phyloP scores from a whole-genome alignment of 495 filamentous ascomycete species.

The Gamarada debralockiae region DNA sequence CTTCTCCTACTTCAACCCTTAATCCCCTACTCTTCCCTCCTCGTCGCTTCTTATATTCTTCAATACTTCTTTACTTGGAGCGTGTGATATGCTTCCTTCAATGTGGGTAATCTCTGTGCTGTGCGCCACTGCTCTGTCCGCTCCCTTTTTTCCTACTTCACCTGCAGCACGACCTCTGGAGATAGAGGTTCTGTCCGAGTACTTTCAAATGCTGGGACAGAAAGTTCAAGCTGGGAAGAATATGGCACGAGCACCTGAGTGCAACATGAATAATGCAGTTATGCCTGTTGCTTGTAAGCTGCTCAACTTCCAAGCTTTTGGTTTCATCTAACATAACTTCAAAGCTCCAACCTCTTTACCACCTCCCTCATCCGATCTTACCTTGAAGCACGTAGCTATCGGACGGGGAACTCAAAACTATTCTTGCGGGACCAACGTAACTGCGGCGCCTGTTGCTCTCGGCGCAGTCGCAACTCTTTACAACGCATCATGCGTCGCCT shows the following conservation, averaged over 20 bases:
- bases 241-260: constrained; percentile 36
- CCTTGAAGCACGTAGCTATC: constrained; percentile 71
- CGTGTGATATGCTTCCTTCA: constrained; percentile 38
- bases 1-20: no score
- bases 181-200: constrained; percentile 41
- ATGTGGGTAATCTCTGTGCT: constrained; percentile 42
- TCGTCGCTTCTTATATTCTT: constrained; percentile 26
- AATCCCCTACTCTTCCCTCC: no score
- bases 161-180: constrained; percentile 31
- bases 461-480: constrained; percentile 86
- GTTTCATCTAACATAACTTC: constrained; percentile 6
- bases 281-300: constrained; percentile 40
- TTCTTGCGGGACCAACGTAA: constrained; percentile 62
- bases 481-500: constrained; percentile 78
- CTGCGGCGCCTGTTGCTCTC: constrained; percentile 53
- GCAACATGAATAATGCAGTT: constrained; percentile 45
- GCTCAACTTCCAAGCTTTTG: constrained; percentile 2
- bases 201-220: constrained; percentile 48
- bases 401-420: constrained; percentile 93
- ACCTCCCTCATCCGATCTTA: constrained; percentile 50
- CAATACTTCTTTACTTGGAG: constrained; percentile 16
- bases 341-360: constrained; percentile 47
- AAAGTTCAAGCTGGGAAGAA: constrained; percentile 40
- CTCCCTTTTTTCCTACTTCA: constrained; percentile 35
- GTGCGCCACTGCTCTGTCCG: constrained; percentile 38